phyloP scores from a whole-genome alignment of 441 rosid genomes.

The Euphorbia schlechtendalii region DNA sequence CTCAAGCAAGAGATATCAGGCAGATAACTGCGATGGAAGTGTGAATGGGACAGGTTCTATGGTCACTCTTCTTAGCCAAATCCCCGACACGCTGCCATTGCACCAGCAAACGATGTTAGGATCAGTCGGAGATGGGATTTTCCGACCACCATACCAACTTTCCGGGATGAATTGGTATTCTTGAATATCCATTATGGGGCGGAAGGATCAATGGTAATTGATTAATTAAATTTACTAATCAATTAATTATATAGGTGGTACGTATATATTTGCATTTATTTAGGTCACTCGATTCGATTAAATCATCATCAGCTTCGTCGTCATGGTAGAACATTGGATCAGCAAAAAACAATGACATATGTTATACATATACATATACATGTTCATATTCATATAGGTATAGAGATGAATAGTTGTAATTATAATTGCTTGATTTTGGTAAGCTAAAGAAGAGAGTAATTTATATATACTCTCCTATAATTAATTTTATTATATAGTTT shows the following conservation, averaged over 20 bases:
- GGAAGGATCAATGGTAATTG: not conserved
- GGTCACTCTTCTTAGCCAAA: slow-evolving; percentile 38
- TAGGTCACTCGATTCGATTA: not conserved
- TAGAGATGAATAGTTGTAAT: not conserved
- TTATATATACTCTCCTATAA: slow-evolving; percentile 10
- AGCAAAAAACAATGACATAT: not conserved
- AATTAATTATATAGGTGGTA: slow-evolving; percentile 1
- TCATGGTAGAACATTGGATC: slow-evolving; percentile 17
- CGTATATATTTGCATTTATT: not conserved
- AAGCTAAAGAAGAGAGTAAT: not conserved
- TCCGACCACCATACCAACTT: slow-evolving; percentile 50
- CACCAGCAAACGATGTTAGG: slow-evolving; percentile 47
- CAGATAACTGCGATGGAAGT: slow-evolving; percentile 20
- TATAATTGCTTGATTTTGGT: slow-evolving; percentile 24
- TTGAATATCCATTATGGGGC: slow-evolving; percentile 17
- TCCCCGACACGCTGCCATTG: slow-evolving; percentile 43
- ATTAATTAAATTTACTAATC: not conserved
- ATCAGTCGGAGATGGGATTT: slow-evolving; percentile 38
- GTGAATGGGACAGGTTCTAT: slow-evolving; percentile 29
- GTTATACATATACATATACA: not conserved
- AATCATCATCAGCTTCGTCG: not conserved
- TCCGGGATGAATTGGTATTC: slow-evolving; percentile 68
- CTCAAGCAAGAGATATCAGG: slow-evolving; percentile 39
- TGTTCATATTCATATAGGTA: slow-evolving; percentile 15
- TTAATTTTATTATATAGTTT: not conserved